phyloP scores from a whole-genome alignment of 2,329 filamentous ascomycete species.

The Drechslera avenae region DNA sequence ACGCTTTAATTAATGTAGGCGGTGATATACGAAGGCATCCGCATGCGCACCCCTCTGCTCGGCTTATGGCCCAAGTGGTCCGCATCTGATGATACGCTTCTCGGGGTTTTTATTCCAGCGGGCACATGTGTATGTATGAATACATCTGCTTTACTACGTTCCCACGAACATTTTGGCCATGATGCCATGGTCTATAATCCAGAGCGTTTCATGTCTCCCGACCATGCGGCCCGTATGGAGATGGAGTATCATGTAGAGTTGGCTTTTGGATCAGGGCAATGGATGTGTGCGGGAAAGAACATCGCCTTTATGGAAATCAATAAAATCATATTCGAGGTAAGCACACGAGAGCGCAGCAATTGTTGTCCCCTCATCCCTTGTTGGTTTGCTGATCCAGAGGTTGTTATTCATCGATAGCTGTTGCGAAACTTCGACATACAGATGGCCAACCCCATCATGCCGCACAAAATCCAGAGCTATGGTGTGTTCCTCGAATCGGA shows the following conservation, averaged over 20 bases:
- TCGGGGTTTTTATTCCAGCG: not conserved
- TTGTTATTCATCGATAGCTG: too few relatives aligned
- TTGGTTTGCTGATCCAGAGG: too few relatives aligned
- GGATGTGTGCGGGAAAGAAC: conserved; percentile 5
- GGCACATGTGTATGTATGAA: conserved; percentile 3
- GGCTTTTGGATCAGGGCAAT: conserved; percentile 1
- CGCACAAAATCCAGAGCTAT: too few relatives aligned
- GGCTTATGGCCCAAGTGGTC: conserved; percentile 8
- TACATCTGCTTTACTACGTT: not conserved
- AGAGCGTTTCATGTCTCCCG: conserved; percentile 1
- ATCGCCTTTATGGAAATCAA: conserved; percentile 2
- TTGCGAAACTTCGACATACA: too few relatives aligned
- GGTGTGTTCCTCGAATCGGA: too few relatives aligned
- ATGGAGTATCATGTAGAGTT: not conserved
- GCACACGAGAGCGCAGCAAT: too few relatives aligned
- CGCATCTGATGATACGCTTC: not conserved
- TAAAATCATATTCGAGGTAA: conserved; percentile 2
- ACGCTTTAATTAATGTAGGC: conserved; percentile 1
- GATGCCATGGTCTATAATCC: conserved; percentile 1
- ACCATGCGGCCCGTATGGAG: not conserved
- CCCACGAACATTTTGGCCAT: not conserved
- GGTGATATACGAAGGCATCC: conserved; percentile 35
- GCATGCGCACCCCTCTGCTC: conserved; percentile 22
- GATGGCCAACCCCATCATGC: too few relatives aligned
- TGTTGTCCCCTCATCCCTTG: too few relatives aligned